Evolutionary conservation across 2,329 filamentous ascomycete genomes (phyloP).

Genomic region (Cytospora paraplurivora): DNA sequence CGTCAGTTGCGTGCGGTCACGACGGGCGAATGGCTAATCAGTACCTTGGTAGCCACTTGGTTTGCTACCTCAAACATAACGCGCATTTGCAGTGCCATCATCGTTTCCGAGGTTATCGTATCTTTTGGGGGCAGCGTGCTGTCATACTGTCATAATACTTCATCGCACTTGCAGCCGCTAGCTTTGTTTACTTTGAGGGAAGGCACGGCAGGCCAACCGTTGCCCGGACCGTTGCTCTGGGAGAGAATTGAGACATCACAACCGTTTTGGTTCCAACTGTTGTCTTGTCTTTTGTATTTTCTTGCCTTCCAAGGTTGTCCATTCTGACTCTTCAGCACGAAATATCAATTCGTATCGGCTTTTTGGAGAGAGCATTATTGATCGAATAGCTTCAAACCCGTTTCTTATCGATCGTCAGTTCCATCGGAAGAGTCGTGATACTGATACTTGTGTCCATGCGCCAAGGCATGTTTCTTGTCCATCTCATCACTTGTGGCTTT

Average conservation of each 20-base stretch:
- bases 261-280: not conserved
- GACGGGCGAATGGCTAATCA: not conserved
- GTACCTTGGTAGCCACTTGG: not conserved
- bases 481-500: conserved; percentile 18
- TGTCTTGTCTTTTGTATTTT: not conserved
- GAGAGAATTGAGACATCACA: not conserved
- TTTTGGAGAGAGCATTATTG: conserved; percentile 3
- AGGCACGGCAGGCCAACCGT: not conserved
- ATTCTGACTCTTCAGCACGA: not conserved
- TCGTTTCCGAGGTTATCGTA: not conserved
- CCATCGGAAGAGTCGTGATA: not conserved
- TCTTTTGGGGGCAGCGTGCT: not conserved
- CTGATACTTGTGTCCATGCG: not conserved
- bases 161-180: not conserved
- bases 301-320: no score
- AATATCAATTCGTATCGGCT: not conserved
- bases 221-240: not conserved
- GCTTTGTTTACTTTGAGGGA: not conserved
- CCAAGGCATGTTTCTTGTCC: not conserved
- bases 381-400: not conserved
- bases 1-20: not conserved
- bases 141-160: no score
- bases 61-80: not conserved
- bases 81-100: not conserved
- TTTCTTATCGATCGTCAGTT: not conserved